phyloP scores from a whole-genome alignment of 2,329 filamentous ascomycete genomes.

The Aureobasidium sp. region DNA sequence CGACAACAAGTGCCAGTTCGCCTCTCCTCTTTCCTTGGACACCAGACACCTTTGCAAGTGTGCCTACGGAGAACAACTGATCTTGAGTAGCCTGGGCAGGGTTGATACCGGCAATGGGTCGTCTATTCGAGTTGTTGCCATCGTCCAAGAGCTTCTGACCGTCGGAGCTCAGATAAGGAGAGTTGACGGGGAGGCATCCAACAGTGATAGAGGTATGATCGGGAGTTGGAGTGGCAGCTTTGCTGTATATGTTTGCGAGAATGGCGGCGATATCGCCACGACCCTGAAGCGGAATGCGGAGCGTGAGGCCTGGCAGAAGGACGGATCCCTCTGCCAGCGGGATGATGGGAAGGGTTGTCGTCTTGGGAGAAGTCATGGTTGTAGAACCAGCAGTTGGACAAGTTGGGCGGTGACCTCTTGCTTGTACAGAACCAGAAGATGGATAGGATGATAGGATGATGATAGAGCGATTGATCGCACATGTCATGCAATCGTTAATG shows the following conservation, averaged over 20 bases:
- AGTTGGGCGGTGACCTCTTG: background rate
- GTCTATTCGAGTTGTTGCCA: conserved; percentile 37
- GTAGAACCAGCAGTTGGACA: background rate
- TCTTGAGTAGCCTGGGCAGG: conserved; percentile 36
- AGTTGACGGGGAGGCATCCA: conserved; percentile 79
- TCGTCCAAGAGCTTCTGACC: conserved; percentile 69
- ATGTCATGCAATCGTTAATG: conserved; percentile 4
- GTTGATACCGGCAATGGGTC: conserved; percentile 50
- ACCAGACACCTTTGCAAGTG: conserved; percentile 50
- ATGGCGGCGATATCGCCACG: conserved; percentile 84
- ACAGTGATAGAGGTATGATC: conserved; percentile 65
- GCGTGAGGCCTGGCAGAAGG: conserved; percentile 75
- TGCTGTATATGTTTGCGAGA: conserved; percentile 76
- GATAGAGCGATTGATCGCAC: background rate
- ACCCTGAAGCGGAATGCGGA: conserved; percentile 75
- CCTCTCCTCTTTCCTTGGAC: conserved; percentile 41
- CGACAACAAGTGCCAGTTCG: conserved; percentile 75
- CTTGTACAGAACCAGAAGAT: background rate
- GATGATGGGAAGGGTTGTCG: conserved; percentile 58
- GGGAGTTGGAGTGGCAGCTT: conserved; percentile 57
- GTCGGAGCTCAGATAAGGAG: conserved; percentile 63
- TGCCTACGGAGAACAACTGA: conserved; percentile 78
- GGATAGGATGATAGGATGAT: background rate
- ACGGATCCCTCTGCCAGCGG: conserved; percentile 74
- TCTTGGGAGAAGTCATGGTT: conserved; percentile 14